These are phyloP conservation scores for Clonostachys chloroleuca DNA, from an alignment of 2,329 filamentous ascomycete genomes.

Conservation along the genomic window DNA sequence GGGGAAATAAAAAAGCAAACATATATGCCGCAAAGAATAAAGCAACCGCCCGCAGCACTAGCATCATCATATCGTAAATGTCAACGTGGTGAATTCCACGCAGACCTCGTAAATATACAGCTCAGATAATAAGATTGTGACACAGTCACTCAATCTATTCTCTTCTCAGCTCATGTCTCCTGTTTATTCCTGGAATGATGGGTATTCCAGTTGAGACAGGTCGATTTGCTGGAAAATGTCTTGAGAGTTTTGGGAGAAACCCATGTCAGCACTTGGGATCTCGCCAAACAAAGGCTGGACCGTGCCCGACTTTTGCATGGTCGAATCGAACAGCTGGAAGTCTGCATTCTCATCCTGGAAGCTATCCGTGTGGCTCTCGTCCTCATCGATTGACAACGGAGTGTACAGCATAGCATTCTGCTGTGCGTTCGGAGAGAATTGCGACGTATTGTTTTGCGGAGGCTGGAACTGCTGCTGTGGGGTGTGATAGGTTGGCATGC, in stretches of 20 bases:
- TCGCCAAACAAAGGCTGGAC: constrained; percentile 44
- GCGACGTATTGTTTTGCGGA: constrained; percentile 25
- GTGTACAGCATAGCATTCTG: constrained; percentile 66
- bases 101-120: neutral
- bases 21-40: neutral
- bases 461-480: constrained; percentile 27
- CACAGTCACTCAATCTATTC: neutral
- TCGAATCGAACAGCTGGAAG: constrained; percentile 57
- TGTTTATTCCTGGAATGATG: constrained; percentile 20
- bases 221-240: constrained; percentile 42
- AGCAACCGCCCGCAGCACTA: neutral
- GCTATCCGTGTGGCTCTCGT: constrained; percentile 61
- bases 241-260: constrained; percentile 47
- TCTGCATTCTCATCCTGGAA: constrained; percentile 45
- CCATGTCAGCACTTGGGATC: constrained; percentile 42
- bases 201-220: constrained; percentile 29
- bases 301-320: constrained; percentile 26
- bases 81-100: neutral
- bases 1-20: neutral
- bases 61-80: neutral
- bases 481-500: constrained; percentile 7
- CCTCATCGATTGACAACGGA: constrained; percentile 55
- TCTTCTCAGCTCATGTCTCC: neutral
- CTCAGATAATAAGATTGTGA: neutral
- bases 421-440: constrained; percentile 67